A percentile compares a stretch with the other conserved stretches of the same genome.
These are phyloP conservation scores for Rhynchosporium secalis DNA, from an alignment of 2,329 filamentous ascomycete genomes.

Conservation along the genomic window DNA sequence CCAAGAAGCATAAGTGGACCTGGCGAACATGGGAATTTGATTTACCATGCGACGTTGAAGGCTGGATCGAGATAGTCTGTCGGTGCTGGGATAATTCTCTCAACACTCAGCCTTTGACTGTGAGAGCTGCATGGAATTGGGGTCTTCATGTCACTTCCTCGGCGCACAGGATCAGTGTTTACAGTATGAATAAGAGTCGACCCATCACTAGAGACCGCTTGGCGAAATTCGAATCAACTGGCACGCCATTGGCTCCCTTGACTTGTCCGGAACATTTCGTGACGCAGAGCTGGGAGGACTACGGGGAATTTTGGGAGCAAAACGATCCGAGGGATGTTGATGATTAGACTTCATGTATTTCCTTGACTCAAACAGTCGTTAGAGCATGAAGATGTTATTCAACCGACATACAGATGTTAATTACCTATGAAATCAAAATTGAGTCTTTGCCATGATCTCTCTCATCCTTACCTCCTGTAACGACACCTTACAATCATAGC, in stretches of 20 bases:
- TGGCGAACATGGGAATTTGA: constrained; percentile 67
- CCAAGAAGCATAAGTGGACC: constrained; percentile 60
- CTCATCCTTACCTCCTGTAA: too few species aligned
- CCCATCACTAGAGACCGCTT: constrained; percentile 51
- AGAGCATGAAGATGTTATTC: background rate
- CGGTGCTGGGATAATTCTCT: constrained; percentile 63
- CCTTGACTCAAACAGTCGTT: background rate
- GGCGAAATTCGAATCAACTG: constrained; percentile 51
- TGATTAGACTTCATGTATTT: constrained; percentile 2
- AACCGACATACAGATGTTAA: background rate
- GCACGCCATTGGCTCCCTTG: constrained; percentile 51
- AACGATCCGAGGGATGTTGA: constrained; percentile 22
- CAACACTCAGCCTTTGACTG: constrained; percentile 59
- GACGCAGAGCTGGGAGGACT: constrained; percentile 17
- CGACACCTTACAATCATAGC: too few species aligned
- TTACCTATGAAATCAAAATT: background rate
- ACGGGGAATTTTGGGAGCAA: constrained; percentile 17
- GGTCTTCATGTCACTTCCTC: constrained; percentile 64
- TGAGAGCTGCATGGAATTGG: constrained; percentile 62
- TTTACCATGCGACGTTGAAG: constrained; percentile 61
- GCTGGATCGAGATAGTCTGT: constrained; percentile 59
- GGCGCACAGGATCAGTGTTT: constrained; percentile 60
- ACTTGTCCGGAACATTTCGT: constrained; percentile 41
- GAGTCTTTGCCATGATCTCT: too few species aligned
- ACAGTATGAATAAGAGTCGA: constrained; percentile 59